phyloP scores from a whole-genome alignment of 2,329 filamentous ascomycete genomes.

The Aureobasidium pullulans region DNA sequence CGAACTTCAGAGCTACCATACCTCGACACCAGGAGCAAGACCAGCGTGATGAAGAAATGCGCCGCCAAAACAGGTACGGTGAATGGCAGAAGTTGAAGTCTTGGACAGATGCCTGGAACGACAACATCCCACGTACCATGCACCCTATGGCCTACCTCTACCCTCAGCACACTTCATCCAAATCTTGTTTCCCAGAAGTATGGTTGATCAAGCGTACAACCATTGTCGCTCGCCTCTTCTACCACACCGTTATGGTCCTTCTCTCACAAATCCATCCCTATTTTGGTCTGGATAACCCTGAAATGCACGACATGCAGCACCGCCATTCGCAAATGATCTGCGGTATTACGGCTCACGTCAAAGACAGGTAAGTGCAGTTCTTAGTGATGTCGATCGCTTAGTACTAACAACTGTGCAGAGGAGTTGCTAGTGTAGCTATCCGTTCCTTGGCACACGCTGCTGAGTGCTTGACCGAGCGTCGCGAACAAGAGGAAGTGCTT shows the following conservation, averaged over 20 bases:
- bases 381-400: neutral
- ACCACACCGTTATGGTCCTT: constrained; percentile 77
- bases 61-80: constrained; percentile 56
- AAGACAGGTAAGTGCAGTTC: constrained; percentile 53
- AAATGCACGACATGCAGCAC: constrained; percentile 63
- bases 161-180: constrained; percentile 57
- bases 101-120: constrained; percentile 79
- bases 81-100: constrained; percentile 76
- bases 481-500: constrained; percentile 75
- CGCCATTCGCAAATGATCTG: constrained; percentile 79
- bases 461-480: constrained; percentile 58
- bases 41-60: constrained; percentile 56
- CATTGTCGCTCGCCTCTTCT: constrained; percentile 76
- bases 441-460: constrained; percentile 73
- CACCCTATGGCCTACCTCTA: constrained; percentile 73
- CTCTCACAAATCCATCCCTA: constrained; percentile 73
- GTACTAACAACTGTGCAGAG: constrained; percentile 34
- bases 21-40: constrained; percentile 54
- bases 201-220: constrained; percentile 82
- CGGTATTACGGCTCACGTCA: constrained; percentile 78
- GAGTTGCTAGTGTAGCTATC: constrained; percentile 70
- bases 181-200: constrained; percentile 76
- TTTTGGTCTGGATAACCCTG: constrained; percentile 51
- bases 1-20: constrained; percentile 71
- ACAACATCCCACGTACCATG: constrained; percentile 75